Conservation (phyloP, 768 basidiomycete species). For the Suillus alpinus region DNA sequence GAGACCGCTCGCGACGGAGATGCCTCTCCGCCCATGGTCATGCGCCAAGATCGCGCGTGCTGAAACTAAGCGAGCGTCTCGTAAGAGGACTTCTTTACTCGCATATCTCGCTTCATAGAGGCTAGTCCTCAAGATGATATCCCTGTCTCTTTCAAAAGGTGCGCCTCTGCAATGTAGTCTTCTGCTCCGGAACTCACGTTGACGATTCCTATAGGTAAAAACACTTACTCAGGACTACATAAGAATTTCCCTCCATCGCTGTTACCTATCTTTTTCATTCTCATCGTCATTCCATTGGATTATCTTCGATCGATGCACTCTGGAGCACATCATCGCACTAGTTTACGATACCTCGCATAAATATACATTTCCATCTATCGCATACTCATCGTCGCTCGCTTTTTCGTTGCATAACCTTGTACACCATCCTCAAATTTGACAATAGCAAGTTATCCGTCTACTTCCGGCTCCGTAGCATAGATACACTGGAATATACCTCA, state of each 20-base stretch:
- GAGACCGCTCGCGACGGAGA: not conserved
- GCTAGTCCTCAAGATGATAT: not conserved
- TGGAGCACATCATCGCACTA: not conserved
- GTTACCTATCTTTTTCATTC: not conserved
- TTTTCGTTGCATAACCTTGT: not conserved
- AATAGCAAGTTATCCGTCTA: not conserved
- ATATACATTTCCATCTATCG: not conserved
- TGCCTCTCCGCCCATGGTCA: constrained; percentile 19
- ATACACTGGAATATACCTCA: not conserved
- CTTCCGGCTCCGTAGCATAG: not conserved
- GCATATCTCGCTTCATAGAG: not conserved
- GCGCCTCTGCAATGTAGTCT: too few relatives aligned
- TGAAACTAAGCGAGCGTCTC: constrained; percentile 23
- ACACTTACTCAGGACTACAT: not conserved
- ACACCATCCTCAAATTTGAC: not conserved
- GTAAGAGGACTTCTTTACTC: constrained; percentile 8
- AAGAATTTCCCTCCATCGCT: not conserved
- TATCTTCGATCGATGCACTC: not conserved
- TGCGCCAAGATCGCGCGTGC: constrained; percentile 32
- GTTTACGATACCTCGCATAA: not conserved
- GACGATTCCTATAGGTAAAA: not conserved
- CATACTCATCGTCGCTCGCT: not conserved
- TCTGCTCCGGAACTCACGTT: not conserved
- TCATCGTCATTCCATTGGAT: not conserved
- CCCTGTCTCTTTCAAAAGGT: not conserved